Evolutionary conservation across 805 yeast species (phyloP), one percentile per base, ranked within the genome.

Genomic region (Monosporozyma yasuniensis): DNA sequence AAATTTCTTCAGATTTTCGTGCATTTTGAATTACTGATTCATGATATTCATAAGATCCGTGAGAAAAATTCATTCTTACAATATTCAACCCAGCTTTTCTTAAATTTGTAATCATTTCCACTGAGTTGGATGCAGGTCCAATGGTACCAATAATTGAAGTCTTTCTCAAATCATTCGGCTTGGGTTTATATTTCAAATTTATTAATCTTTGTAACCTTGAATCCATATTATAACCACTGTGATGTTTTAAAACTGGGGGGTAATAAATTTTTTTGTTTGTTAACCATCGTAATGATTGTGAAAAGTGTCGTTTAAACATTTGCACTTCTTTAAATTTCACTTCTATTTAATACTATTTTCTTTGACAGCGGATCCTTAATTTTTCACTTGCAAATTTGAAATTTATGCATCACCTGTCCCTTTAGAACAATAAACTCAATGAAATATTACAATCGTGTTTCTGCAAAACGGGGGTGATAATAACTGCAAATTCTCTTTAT

Each of bases 31-130:
- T 76, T 63, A 93, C 99, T 55, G 87, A 75, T 75, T 90, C 96
- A 75, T 93, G 99, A 82, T 91, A 93, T 65, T 90, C 96, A 75
- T 93, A 83, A 46, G 96, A 80, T 64, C 99, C 99, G 76, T 93
- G 99, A 58, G 96, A 87, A 76, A 93, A 93, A 83, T 93, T 93
- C 96, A 93, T 88, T 71, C 99, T 85, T 48, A 88, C 97, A 69
- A 93, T 87, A 81, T 91, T 93, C 62, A 93, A 79, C 67, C 99
- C 99, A 54, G 96, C 96, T 73, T 88, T 87, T 77, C 99, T 84
- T 68, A 93, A 79, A 68, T 81, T 79, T 63, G 82, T 87, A 66
- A 93, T 74, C 60, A 79, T 77, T 67, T 90, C 96, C 57, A 83
- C 89, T 61, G 76, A 72, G 81, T 93, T 93, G 72, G 98, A 86